phyloP scores from a whole-genome alignment of 2,329 filamentous ascomycete genomes.

The Fusarium virguliforme region DNA sequence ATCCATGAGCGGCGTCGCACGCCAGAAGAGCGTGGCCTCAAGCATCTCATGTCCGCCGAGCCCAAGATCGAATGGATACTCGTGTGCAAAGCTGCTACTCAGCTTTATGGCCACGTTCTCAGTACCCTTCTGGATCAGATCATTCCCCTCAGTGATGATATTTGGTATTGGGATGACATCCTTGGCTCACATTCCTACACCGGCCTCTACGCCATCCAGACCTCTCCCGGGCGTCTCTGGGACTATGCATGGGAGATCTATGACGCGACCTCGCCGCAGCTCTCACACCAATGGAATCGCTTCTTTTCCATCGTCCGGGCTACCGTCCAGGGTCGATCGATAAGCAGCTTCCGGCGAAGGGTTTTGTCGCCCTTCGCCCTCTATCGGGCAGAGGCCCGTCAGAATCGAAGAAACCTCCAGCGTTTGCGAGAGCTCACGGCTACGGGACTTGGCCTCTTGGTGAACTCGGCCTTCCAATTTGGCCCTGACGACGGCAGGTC shows the following conservation, averaged over 20 bases:
- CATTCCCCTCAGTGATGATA: slow-evolving; percentile 85
- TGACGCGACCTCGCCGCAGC: slow-evolving; percentile 69
- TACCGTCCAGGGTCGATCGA: slow-evolving; percentile 80
- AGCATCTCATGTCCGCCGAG: slow-evolving; percentile 70
- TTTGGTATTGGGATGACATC: slow-evolving; percentile 97
- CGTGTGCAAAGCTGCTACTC: slow-evolving; percentile 91
- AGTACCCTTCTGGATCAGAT: slow-evolving; percentile 86
- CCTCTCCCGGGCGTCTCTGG: slow-evolving; percentile 83
- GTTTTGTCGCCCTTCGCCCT: slow-evolving; percentile 85
- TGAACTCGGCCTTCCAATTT: slow-evolving; percentile 87
- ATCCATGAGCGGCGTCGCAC: slow-evolving; percentile 63
- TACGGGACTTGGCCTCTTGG: slow-evolving; percentile 87
- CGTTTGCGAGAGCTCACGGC: slow-evolving; percentile 85
- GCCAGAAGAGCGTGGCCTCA: slow-evolving; percentile 39
- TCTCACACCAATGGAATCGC: slow-evolving; percentile 70
- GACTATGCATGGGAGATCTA: slow-evolving; percentile 80
- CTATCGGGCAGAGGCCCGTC: slow-evolving; percentile 80
- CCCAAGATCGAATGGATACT: slow-evolving; percentile 91
- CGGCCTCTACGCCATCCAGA: slow-evolving; percentile 88
- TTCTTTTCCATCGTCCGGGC: slow-evolving; percentile 88
- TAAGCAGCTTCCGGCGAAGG: slow-evolving; percentile 78
- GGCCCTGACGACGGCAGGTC: slow-evolving; percentile 73
- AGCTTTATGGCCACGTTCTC: slow-evolving; percentile 87
- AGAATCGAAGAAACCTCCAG: slow-evolving; percentile 80
- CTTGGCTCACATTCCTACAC: slow-evolving; percentile 84